Base-by-base conservation (phyloP, 495 filamentous ascomycete genomes). In the Tuber brumale region DNA sequence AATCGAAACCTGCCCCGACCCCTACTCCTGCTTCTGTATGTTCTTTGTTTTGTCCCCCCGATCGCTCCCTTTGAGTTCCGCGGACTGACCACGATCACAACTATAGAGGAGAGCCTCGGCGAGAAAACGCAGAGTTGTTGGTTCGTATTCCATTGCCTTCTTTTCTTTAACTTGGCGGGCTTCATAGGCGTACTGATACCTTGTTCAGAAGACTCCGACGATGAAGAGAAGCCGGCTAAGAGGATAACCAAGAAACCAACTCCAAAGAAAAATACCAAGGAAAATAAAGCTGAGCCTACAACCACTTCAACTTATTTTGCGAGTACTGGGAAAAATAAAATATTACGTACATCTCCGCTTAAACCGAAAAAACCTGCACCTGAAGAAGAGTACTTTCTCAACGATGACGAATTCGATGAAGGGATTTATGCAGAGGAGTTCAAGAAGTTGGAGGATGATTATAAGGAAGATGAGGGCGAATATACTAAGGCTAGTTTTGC, bases 381-480 rank as follows among this genome's bases (percentile, higher is more conserved):
- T 18, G n/a, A 70, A 41, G n/a, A 70, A 41, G 81, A 83, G 70
- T 74, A 78, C 31, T 79, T 81, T 71, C 71, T 79, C 42, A 73
- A 83, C 69, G 81, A 83, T 43, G 76, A 83, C 35, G 81, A 83
- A 43, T 51, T 76, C 21, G 81, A 80, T 19, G 71, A 81, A 71
- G 82, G 82, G 27, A 83, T 83, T 70, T 83, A 80, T 71, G 81
- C 81, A 19, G 82, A 83, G 12, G 72, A 76, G 14, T 83, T 79
- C 57, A 79, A 80, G 48, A 83, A 83, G 75, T 76, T 71, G 19
- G 82, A 83, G 61, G 82, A 83, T 39, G 81, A 77, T 46, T 81
- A 83, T 42, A 51, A 78, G 44, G 75, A 83, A 57, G 77, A 82
- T 44, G 81, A 82, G 35, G 82, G 78, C 74, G 66, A 80, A n/a